Percentiles rank a stretch among this genome's conserved stretches.
Conservation (phyloP, 1,139 yeast species). For the Wickerhamiella infanticola region DNA sequence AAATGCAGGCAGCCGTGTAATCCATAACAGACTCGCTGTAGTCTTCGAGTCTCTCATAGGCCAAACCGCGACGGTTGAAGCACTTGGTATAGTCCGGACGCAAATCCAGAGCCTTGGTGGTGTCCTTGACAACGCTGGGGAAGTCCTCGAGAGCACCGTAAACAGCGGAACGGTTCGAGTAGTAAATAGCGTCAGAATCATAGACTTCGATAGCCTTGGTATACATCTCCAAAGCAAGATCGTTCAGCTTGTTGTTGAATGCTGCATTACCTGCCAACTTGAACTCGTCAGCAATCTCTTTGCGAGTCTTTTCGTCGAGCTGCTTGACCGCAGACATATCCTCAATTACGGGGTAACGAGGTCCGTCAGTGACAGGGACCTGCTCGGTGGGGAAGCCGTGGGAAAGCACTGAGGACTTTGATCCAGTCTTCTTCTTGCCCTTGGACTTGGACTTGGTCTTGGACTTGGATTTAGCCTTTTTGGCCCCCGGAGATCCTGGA, state of each 20-base stretch:
- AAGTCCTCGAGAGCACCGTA: slow-evolving; percentile 66
- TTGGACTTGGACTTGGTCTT: slow-evolving; percentile 8
- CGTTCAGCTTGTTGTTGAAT: slow-evolving; percentile 55
- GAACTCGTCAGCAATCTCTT: slow-evolving; percentile 56
- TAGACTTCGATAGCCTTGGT: slow-evolving; percentile 53
- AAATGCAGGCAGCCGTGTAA: slow-evolving; percentile 49
- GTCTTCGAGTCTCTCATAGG: slow-evolving; percentile 66
- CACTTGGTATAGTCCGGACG: slow-evolving; percentile 90
- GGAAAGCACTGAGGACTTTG: slow-evolving; percentile 12
- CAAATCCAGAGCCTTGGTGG: slow-evolving; percentile 68
- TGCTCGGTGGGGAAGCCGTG: slow-evolving; percentile 16
- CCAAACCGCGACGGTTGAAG: slow-evolving; percentile 50
- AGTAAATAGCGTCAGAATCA: slow-evolving; percentile 71
- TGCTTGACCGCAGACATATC: slow-evolving; percentile 29
- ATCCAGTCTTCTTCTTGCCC: slow-evolving; percentile 13
- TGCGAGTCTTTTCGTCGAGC: slow-evolving; percentile 41
- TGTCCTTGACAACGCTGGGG: slow-evolving; percentile 74
- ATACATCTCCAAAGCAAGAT: slow-evolving; percentile 63
- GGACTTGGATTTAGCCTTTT: slow-evolving; percentile 1
- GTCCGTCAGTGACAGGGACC: slow-evolving; percentile 15
- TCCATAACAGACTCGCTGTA: slow-evolving; percentile 84
- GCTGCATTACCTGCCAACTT: slow-evolving; percentile 82
- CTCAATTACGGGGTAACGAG: slow-evolving; percentile 21
- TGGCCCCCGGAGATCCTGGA: background rate
- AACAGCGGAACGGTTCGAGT: slow-evolving; percentile 92